Conservation (phyloP, 441 rosid genomes). For the Euphorbia neoarborescens region DNA sequence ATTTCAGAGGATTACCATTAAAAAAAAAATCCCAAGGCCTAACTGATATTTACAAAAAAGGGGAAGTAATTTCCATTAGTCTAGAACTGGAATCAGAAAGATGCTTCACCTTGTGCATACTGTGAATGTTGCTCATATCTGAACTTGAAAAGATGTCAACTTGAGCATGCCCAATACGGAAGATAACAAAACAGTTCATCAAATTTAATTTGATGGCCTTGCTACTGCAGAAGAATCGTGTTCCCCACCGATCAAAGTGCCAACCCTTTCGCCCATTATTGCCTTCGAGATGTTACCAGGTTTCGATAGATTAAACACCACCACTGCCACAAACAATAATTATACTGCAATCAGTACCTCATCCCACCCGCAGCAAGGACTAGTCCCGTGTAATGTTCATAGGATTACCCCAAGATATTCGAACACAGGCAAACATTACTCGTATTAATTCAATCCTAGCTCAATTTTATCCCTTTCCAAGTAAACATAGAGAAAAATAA, state of each 20-base stretch:
- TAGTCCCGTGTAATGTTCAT: neutral
- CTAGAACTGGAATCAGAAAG: neutral
- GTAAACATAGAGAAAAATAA: too few species aligned
- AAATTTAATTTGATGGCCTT: constrained; percentile 18
- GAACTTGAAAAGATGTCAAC: neutral
- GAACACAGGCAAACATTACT: too few species aligned
- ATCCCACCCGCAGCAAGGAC: constrained; percentile 4
- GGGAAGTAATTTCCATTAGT: too few species aligned
- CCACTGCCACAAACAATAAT: constrained; percentile 41
- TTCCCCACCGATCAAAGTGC: constrained; percentile 68
- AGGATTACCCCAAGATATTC: too few species aligned
- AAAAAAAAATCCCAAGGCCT: neutral
- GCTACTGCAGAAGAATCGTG: constrained; percentile 31
- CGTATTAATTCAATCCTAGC: too few species aligned
- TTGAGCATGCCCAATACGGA: neutral
- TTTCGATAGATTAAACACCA: constrained; percentile 64
- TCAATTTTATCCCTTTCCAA: too few species aligned
- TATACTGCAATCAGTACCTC: neutral
- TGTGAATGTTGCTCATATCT: neutral
- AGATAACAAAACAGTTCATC: too few species aligned
- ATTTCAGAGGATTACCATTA: neutral
- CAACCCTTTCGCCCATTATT: constrained; percentile 75
- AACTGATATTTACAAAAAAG: neutral
- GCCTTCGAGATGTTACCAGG: constrained; percentile 80
- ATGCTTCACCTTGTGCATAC: neutral